These are phyloP conservation scores for Kregervanrija fluxuum DNA, from an alignment of 805 yeast species.

Conservation along the genomic window DNA sequence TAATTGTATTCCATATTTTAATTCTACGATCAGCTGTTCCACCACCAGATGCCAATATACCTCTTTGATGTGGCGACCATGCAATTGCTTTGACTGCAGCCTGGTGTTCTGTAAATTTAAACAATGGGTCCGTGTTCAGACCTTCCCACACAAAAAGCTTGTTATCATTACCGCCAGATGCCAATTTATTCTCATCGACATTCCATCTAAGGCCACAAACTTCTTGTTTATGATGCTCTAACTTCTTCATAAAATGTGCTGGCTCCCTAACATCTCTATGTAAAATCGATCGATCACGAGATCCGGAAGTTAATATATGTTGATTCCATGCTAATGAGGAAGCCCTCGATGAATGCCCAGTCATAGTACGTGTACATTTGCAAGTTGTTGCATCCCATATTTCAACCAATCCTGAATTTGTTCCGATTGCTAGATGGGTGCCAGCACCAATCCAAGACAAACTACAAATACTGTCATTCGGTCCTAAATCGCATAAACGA, in stretches of 20 bases:
- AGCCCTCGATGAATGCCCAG: slow-evolving; percentile 83
- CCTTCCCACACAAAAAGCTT: slow-evolving; percentile 86
- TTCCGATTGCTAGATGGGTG: slow-evolving; percentile 90
- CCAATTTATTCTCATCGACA: slow-evolving; percentile 80
- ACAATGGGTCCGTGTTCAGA: slow-evolving; percentile 52
- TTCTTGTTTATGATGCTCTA: slow-evolving; percentile 79
- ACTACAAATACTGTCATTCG: slow-evolving; percentile 68
- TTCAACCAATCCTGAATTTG: slow-evolving; percentile 78
- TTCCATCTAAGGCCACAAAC: slow-evolving; percentile 97
- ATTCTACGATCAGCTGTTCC: slow-evolving; percentile 91
- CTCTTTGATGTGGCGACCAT: slow-evolving; percentile 97
- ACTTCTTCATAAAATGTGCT: slow-evolving; percentile 66
- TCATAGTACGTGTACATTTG: slow-evolving; percentile 82
- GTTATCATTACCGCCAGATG: slow-evolving; percentile 95
- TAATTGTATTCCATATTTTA: slow-evolving; percentile 86
- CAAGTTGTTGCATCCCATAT: slow-evolving; percentile 87
- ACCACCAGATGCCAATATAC: slow-evolving; percentile 90
- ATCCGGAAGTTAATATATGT: slow-evolving; percentile 80
- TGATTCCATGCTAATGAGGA: slow-evolving; percentile 92
- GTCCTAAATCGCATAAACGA: slow-evolving; percentile 65
- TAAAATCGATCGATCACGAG: slow-evolving; percentile 74
- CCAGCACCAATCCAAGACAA: slow-evolving; percentile 93
- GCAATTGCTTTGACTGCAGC: slow-evolving; percentile 97
- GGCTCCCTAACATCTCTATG: slow-evolving; percentile 90
- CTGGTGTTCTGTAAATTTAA: slow-evolving; percentile 71